Evolutionary conservation across 768 basidiomycete species (phyloP).

Genomic region (Kondoa subrosea): DNA sequence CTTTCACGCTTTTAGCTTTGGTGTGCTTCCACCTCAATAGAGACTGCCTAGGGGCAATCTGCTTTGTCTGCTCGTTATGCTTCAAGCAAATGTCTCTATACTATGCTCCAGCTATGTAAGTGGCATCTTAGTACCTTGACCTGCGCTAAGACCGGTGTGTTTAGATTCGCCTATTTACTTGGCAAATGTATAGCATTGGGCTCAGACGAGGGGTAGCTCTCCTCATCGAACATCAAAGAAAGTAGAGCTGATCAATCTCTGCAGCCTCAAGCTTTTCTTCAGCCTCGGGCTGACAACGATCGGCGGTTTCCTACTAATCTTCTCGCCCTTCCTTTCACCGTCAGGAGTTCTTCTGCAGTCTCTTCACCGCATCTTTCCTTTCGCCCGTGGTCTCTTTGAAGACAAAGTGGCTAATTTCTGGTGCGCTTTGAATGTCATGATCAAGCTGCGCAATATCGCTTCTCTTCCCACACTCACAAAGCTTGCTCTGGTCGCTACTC

Average conservation of each 20-base stretch:
- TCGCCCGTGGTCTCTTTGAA: slow-evolving; percentile 75
- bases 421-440: slow-evolving; percentile 74
- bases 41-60: slow-evolving; percentile 59
- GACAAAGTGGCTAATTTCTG: slow-evolving; percentile 97
- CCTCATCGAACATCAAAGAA: slow-evolving; percentile 27
- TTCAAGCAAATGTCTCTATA: slow-evolving; percentile 97
- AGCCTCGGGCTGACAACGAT: slow-evolving; percentile 49
- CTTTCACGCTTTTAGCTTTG: slow-evolving; percentile 41
- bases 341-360: slow-evolving; percentile 43
- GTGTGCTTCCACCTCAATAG: slow-evolving; percentile 51
- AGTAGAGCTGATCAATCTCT: slow-evolving; percentile 44
- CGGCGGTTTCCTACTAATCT: slow-evolving; percentile 50
- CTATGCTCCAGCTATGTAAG: slow-evolving; percentile 62
- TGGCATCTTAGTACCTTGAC: neutral
- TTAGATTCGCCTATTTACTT: slow-evolving; percentile 61
- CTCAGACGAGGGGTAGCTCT: slow-evolving; percentile 44
- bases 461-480: slow-evolving; percentile 40
- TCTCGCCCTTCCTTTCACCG: slow-evolving; percentile 54
- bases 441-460: slow-evolving; percentile 55
- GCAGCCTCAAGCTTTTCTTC: slow-evolving; percentile 43
- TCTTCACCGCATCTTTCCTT: slow-evolving; percentile 72
- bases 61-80: slow-evolving; percentile 65
- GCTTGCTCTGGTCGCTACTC: slow-evolving; percentile 50
- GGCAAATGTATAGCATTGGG: slow-evolving; percentile 79
- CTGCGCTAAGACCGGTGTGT: neutral